phyloP scores from a whole-genome alignment of 1,139 yeast genomes.

The Blastobotrys malaysiensis region DNA sequence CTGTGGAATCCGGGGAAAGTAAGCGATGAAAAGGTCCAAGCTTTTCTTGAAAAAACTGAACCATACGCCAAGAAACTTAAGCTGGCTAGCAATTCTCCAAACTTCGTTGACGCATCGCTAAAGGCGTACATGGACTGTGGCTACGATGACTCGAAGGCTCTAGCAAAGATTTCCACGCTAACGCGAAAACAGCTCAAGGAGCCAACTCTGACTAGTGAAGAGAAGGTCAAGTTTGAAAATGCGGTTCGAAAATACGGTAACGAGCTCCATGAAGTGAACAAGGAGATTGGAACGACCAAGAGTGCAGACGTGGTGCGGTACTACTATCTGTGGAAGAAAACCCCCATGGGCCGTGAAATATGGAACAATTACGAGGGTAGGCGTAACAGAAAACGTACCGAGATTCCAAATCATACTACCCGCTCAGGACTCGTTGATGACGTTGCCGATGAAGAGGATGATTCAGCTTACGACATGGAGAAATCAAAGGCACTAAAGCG shows the following conservation, averaged over 20 bases:
- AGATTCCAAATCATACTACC: constrained; percentile 25
- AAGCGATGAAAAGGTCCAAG: constrained; percentile 39
- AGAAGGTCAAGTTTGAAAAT: constrained; percentile 62
- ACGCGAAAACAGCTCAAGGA: constrained; percentile 61
- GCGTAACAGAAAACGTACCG: constrained; percentile 36
- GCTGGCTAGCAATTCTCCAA: constrained; percentile 54
- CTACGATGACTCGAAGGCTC: constrained; percentile 48
- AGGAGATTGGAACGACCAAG: constrained; percentile 64
- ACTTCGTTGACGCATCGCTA: constrained; percentile 70
- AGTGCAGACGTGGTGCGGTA: constrained; percentile 75
- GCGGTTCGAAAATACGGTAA: constrained; percentile 74
- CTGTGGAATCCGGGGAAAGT: constrained; percentile 53
- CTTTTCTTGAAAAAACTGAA: constrained; percentile 50
- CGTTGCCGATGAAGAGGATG: constrained; percentile 64
- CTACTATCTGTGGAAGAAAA: constrained; percentile 89
- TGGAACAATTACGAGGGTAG: constrained; percentile 86
- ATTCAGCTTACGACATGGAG: constrained; percentile 57
- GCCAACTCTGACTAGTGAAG: constrained; percentile 66
- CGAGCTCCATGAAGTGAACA: constrained; percentile 68
- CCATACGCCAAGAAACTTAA: constrained; percentile 51
- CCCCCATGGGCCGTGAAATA: constrained; percentile 62
- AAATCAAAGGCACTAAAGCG: constrained; percentile 40
- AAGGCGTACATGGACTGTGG: constrained; percentile 47
- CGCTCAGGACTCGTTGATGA: constrained; percentile 38
- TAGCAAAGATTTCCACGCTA: constrained; percentile 37